Base-by-base conservation (phyloP, 2,329 filamentous ascomycete genomes). In the Plectosphaerella plurivora region DNA sequence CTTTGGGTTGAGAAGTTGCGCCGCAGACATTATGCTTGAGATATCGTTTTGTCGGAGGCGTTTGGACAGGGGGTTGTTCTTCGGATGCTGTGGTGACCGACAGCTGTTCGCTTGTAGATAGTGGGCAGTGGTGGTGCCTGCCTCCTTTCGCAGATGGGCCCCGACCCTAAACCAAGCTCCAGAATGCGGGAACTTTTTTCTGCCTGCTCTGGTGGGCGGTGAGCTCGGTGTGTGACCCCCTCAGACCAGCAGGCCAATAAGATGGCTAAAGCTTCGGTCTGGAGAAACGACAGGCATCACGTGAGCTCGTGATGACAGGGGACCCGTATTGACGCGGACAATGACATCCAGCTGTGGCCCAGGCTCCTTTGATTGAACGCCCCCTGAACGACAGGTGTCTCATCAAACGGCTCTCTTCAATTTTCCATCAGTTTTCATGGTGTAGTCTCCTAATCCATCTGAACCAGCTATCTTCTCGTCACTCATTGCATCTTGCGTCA, bases 1-100 rank as follows among this genome's bases (percentile, higher is more conserved):
- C 81, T 99, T 99, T 57, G 94, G 94, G 75, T 99, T 99, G 61
- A 99, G 87, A 67, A 99, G 86, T 78, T 97, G 93, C 68, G 94
- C 92, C 63, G 94, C 94, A 76, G 92, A 97, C 94, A 97, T 97
- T 35, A 47, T 48, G 44, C 4, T 5, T 15, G 36, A 51, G 50
- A 50, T 57, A 42, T 33, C 28, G 56, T 57, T 47, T 50, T 49
- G 37, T 28, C 15, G 15, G 45, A 18, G 45, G 41, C 16, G n/a
- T n/a, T 44, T 22, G 41, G 7, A n/a, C 6, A 8, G 11, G 11
- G n/a, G 6, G 5, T 20, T 8, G 16, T 44, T 16, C 6, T 44
- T 44, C 18, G n/a, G 41, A 12, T 44, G 41, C 41, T 16, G 41
- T 44, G n/a, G n/a, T 44, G 41, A 18, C 41, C 41, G 16, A 44